These are phyloP conservation scores for Blastomyces percursus DNA, from an alignment of 2,329 filamentous ascomycete species.

Conservation along the genomic window DNA sequence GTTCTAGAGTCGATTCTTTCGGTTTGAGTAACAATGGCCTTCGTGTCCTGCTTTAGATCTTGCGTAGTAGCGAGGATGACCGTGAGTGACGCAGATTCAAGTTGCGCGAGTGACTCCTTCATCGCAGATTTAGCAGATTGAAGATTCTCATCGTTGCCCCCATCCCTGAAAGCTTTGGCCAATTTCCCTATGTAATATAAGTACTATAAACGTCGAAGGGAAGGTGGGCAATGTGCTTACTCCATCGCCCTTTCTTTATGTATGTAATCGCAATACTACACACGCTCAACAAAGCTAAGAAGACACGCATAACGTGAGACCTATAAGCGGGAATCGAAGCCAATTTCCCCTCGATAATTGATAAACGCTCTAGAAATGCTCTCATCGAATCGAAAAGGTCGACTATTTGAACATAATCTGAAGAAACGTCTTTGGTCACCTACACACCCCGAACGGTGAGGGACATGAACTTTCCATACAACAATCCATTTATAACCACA, in stretches of 20 bases:
- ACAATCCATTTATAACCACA: neutral
- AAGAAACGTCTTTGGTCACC: neutral
- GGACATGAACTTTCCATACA: neutral
- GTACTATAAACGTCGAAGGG: neutral
- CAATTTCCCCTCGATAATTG: neutral
- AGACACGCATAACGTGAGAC: conserved; percentile 1
- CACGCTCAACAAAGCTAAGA: neutral
- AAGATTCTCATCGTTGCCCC: neutral
- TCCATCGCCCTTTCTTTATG: neutral
- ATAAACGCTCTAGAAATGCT: neutral
- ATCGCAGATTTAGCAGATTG: neutral
- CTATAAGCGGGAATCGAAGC: neutral
- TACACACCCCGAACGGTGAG: neutral
- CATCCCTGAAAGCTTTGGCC: neutral
- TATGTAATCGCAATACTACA: neutral
- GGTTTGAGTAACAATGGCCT: neutral
- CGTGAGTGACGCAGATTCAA: conserved; percentile 1
- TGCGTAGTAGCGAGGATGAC: neutral
- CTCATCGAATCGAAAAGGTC: conserved; percentile 1
- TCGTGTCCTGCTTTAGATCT: neutral
- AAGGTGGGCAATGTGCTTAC: neutral
- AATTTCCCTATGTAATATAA: neutral
- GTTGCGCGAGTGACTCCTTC: neutral
- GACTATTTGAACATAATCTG: neutral
- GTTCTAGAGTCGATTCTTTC: neutral